A percentile compares a stretch with the other conserved stretches of the same genome.
Conservation (phyloP, 371 early-diverging fungal species). For the Mortierella polycephala region DNA sequence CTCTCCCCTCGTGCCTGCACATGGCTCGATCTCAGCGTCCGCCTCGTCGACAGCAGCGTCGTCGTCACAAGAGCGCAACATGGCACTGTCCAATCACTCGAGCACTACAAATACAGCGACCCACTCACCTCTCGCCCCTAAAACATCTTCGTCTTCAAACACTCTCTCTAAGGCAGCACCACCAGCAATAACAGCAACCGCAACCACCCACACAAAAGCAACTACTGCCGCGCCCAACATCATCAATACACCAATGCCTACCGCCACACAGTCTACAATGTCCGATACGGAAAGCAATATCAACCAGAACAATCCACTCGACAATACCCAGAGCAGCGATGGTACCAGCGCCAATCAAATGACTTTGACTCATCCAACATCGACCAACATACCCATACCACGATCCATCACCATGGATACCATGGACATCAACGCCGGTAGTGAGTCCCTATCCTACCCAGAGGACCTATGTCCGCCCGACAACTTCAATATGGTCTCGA, state of each 20-base stretch:
- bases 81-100: slow-evolving; percentile 7
- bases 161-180: background rate
- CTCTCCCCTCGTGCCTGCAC: slow-evolving; percentile 12
- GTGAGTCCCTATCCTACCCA: slow-evolving; percentile 53
- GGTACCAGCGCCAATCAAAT: background rate
- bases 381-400: slow-evolving; percentile 28
- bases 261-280: too few species aligned
- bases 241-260: background rate
- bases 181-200: background rate
- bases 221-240: too few species aligned
- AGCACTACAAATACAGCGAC: slow-evolving; percentile 23
- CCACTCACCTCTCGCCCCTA: background rate
- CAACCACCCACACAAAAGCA: background rate
- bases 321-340: background rate
- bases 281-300: too few species aligned
- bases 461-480: slow-evolving; percentile 87
- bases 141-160: background rate
- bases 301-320: too few species aligned
- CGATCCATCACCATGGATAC: slow-evolving; percentile 32
- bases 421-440: slow-evolving; percentile 29
- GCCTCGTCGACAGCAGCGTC: background rate
- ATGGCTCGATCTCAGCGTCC: slow-evolving; percentile 12
- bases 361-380: background rate
- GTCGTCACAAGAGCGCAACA: slow-evolving; percentile 1
- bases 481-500: slow-evolving; percentile 94